Evolutionary conservation across 805 yeast genomes (phyloP).

Genomic region (Schwanniomyces polymorphus): DNA sequence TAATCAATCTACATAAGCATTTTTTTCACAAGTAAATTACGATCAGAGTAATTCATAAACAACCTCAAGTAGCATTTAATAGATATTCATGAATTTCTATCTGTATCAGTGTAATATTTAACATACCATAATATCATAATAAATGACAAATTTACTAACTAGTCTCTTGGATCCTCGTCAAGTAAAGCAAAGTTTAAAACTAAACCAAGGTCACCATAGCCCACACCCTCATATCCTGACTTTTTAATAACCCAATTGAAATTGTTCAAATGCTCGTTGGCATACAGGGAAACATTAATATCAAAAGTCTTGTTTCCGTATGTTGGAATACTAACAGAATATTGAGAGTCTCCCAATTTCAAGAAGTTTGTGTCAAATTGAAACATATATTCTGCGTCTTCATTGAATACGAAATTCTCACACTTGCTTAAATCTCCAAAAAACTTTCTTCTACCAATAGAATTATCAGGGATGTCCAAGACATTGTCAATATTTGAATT

Average conservation of each 20-base stretch:
- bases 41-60: not conserved
- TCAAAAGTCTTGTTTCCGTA: constrained; percentile 44
- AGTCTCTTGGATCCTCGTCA: constrained; percentile 22
- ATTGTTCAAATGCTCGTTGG: constrained; percentile 44
- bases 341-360: constrained; percentile 49
- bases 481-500: constrained; percentile 17
- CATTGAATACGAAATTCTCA: constrained; percentile 38
- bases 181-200: constrained; percentile 37
- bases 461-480: constrained; percentile 28
- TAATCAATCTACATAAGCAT: not conserved
- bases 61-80: not conserved
- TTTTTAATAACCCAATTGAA: constrained; percentile 47
- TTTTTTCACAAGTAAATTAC: not conserved
- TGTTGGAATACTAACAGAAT: constrained; percentile 53
- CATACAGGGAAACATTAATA: constrained; percentile 40
- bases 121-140: not conserved
- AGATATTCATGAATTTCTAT: not conserved
- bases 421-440: constrained; percentile 31
- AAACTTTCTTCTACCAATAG: constrained; percentile 42
- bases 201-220: constrained; percentile 31
- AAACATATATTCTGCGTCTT: constrained; percentile 40
- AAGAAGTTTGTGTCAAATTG: constrained; percentile 57
- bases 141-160: not conserved
- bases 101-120: not conserved
- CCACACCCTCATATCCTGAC: constrained; percentile 33